Evolutionary conservation across 139 green algal species (phyloP), one percentile per base, ranked within the genome.

Genomic region (Chlorella vulgaris): DNA sequence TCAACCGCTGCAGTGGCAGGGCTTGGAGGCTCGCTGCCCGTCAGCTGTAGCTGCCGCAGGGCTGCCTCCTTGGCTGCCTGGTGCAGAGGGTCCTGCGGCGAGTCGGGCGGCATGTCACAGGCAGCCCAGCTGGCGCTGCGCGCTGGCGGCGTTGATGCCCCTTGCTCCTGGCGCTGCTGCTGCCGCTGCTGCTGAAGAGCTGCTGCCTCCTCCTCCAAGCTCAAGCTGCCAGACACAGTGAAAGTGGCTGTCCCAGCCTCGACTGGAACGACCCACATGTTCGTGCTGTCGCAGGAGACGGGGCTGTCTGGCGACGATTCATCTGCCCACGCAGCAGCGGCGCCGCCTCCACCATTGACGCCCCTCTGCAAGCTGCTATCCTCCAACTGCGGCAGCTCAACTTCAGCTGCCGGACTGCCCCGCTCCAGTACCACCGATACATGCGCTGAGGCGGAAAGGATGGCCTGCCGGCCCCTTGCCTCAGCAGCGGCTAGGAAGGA

Each of bases 371-470:
- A n/a, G 40, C 69, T 10, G n/a, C 28, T 7, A 22, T 53, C 13
- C 43, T 2, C 7, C 53, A 24, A 19, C 19, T 33, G 10, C 55
- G 10, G 36, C 65, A 22, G 47, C 29, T 42, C 24, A n/a, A 50
- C 31, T 22, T 7, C 39, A 38, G 68, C 29, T 62, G 43, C 42
- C n/a, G 21, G 22, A 58, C 5, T 47, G 39, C 73, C 73, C 3
- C 58, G 55, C 58, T 80, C 74, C 39, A 61, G 28, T 62, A 85
- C 19, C 7, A 80, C 31, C 0, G 53, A 76, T 22, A 89, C 81
- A 62, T 91, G 84, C 3, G 87, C 81, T 1, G 87, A 91, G 7
- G 86, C 33, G 13, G 87, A 89, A 22, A 85, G 15, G 53, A 91
- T 86, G 15, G 67, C 33, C 35, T 68, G 38, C 22, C 73, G 36